Evolutionary conservation across 495 filamentous ascomycete genomes (phyloP).

Genomic region (Neohortaea acidophila): DNA sequence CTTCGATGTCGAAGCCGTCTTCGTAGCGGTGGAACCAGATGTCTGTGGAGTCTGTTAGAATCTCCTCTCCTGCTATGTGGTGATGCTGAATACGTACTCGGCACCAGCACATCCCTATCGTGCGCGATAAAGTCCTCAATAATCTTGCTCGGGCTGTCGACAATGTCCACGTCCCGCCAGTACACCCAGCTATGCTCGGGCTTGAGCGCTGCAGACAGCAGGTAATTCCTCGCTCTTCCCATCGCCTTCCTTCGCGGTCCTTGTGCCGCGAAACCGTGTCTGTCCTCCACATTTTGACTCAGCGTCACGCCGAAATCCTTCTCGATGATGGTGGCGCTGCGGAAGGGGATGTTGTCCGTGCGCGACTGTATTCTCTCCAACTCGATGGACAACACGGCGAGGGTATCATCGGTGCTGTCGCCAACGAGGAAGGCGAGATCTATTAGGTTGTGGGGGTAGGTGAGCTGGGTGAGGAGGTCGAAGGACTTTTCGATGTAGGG

Average conservation of each 20-base stretch:
- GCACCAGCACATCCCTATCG: constrained; percentile 82
- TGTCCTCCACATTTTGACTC: constrained; percentile 60
- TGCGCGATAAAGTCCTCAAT: constrained; percentile 92
- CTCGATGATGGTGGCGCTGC: constrained; percentile 64
- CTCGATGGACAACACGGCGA: constrained; percentile 64
- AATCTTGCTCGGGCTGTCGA: constrained; percentile 72
- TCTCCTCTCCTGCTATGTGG: too few relatives aligned
- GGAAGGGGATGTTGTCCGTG: constrained; percentile 63
- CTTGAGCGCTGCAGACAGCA: constrained; percentile 71
- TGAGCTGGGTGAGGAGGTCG: constrained; percentile 74
- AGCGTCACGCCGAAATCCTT: constrained; percentile 71
- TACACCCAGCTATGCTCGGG: constrained; percentile 96
- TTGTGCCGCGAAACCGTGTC: constrained; percentile 77
- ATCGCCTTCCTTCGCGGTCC: constrained; percentile 82
- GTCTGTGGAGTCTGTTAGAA: too few relatives aligned
- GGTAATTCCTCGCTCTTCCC: constrained; percentile 79
- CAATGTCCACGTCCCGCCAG: constrained; percentile 95
- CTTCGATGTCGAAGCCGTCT: constrained; percentile 65
- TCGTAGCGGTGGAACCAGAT: constrained; percentile 96
- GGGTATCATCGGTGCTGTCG: constrained; percentile 78
- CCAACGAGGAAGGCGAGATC: constrained; percentile 90
- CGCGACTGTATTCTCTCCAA: constrained; percentile 76
- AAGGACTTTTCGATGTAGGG: constrained; percentile 75
- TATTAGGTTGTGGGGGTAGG: constrained; percentile 90
- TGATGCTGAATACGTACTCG: constrained; percentile 48